Base-by-base conservation (phyloP, 495 filamentous ascomycete genomes). In the Cairneyella variabilis region DNA sequence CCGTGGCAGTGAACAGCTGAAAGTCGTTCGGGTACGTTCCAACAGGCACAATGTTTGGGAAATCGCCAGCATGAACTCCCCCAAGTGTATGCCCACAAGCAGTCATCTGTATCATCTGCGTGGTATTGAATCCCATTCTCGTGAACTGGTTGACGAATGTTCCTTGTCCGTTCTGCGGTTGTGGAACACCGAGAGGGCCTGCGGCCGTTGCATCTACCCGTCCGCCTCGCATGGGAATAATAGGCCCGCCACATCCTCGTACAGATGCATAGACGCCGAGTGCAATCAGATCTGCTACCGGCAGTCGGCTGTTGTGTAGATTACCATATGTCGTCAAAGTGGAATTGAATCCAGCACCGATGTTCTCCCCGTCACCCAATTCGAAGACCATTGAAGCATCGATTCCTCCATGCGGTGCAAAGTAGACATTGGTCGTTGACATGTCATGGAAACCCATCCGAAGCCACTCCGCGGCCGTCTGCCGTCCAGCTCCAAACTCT, bases 371-470 rank as follows among this genome's bases (percentile, higher is more conserved):
- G 49, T 71, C 70, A 38, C 60, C 68, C 37, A 79, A 54, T 58
- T 85, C 82, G 52, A 78, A 85, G 30, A 78, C 75, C 26, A 85
- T 62, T 1, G 80, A 83, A 23, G 70, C 81, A 63, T 85, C 82
- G 36, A 85, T 50, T 2, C 82, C 82, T 36, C 80, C 81, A n/a
- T 66, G 51, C 6, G 67, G 66, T 27, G 66, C 67, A 22, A 48
- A 53, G 57, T 64, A 75, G 16, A 69, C 66, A 63, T 77, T 76
- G 18, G 68, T 72, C 6, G 78, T 79, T 5, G 79, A 67, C 74
- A 84, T 83, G 59, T 85, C 82, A 60, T 85, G 82, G 54, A 85
- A 84, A 32, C 75, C 80, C 11, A 77, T 70, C 21, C 81, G 75
- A 45, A 85, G 62, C 80, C 80, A 84, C 66, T 84, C 81, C 4